These are phyloP conservation scores for Fusarium scirpi DNA, from an alignment of 2,329 filamentous ascomycete species.

Conservation along the genomic window DNA sequence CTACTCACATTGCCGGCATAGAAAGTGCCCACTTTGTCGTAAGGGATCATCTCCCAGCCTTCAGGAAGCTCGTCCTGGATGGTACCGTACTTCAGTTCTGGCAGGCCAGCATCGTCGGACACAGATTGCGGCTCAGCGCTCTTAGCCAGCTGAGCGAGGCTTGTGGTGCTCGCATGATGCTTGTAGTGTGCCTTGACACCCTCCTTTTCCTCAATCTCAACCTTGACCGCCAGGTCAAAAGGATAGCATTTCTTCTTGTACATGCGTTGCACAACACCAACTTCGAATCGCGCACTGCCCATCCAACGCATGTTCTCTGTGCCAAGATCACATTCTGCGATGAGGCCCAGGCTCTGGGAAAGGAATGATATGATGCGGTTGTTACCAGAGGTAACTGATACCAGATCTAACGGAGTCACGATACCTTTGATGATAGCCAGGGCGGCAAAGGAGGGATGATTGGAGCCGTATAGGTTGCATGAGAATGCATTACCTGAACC, in stretches of 20 bases:
- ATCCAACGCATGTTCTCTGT: constrained; percentile 96
- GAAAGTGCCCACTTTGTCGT: constrained; percentile 88
- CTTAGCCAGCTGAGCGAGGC: constrained; percentile 38
- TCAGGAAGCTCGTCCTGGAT: constrained; percentile 80
- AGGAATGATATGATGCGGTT: constrained; percentile 85
- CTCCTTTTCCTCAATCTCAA: constrained; percentile 81
- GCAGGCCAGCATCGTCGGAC: constrained; percentile 67
- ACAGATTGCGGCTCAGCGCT: constrained; percentile 45
- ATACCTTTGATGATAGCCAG: constrained; percentile 89
- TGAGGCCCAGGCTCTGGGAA: constrained; percentile 88
- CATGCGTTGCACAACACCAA: constrained; percentile 83
- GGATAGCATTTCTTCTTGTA: constrained; percentile 84
- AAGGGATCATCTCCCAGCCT: constrained; percentile 79
- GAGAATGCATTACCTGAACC: constrained; percentile 96
- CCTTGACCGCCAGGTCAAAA: constrained; percentile 87
- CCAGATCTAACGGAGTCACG: constrained; percentile 84
- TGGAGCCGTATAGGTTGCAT: constrained; percentile 87
- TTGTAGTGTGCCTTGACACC: constrained; percentile 80
- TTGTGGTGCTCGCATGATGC: constrained; percentile 56
- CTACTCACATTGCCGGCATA: constrained; percentile 85
- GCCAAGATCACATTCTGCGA: constrained; percentile 89
- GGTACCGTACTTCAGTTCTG: constrained; percentile 81
- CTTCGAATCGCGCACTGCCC: constrained; percentile 86
- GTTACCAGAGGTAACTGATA: constrained; percentile 86
- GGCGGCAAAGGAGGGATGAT: constrained; percentile 79